Evolutionary conservation across 805 yeast species (phyloP), one percentile per base, ranked within the genome.

Genomic region (Spencermartinsiella europaea): DNA sequence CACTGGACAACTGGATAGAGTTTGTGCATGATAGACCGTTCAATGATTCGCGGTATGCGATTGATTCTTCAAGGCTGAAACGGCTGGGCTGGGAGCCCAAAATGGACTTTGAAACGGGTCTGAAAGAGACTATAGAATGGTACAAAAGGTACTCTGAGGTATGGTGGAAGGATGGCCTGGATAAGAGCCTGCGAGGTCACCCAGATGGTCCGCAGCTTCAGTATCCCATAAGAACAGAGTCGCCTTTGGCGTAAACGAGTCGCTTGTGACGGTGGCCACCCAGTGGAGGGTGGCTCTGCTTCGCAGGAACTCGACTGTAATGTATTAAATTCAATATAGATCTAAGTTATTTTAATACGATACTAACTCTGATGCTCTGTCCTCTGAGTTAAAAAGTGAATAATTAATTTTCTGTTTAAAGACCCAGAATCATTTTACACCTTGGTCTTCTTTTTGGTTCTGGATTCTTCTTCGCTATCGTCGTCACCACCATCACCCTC

Each of bases 81-180:
- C 33, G 37, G 5, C 51, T 68, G 19, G 72, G 72, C 8, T 68
- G 72, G 72, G 7, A 34, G 5, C 70, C 63, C 4, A 43, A 40
- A 17, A 55, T 52, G 8, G 4, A 35, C 0, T 62, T 68, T 37
- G 51, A 55, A 5, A 56, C 53, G 1, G 72, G 72, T 0, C 39
- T 68, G 8, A 34, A 38, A 4, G 21, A 33, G 14, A 67, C 72
- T 1, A 51, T 57, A 2, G 52, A 54, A 4, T 67, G 71, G 71
- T 66, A 67, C 44, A 20, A 34, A 14, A 37, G 40, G 39, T 50
- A 64, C 44, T 63, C 59, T 1, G 41, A 47, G 4, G 34, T 48
- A 5, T 64, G 69, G 68, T 64, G 67, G 65, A 25, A 25, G 31
- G 12, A 25, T 12, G 12, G 31, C 12, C 12, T 25, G 12, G 31